A percentile compares a stretch with the other conserved stretches of the same genome.
These are phyloP conservation scores for Choanephora cucurbitarum DNA, from an alignment of 371 early-diverging fungal genomes.

Conservation along the genomic window DNA sequence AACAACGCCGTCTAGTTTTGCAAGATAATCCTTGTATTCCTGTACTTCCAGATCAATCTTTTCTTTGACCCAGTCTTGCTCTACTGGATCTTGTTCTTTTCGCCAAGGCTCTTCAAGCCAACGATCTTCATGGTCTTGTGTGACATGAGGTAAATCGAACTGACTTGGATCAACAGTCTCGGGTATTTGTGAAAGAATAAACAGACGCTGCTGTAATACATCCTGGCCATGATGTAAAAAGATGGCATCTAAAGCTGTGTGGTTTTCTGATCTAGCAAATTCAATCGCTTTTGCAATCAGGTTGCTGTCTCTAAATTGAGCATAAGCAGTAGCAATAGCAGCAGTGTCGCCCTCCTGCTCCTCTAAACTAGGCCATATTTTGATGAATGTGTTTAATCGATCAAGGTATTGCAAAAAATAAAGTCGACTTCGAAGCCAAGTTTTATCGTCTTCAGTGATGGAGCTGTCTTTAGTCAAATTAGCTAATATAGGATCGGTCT, in stretches of 20 bases:
- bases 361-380: constrained; percentile 45
- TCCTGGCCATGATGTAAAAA: constrained; percentile 64
- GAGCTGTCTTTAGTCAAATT: background rate
- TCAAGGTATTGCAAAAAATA: constrained; percentile 67
- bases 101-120: constrained; percentile 47
- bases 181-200: constrained; percentile 67
- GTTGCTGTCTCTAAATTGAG: constrained; percentile 65
- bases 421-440: constrained; percentile 32
- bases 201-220: constrained; percentile 61
- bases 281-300: constrained; percentile 63
- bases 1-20: constrained; percentile 28
- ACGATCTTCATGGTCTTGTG: constrained; percentile 34
- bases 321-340: constrained; percentile 39
- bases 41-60: constrained; percentile 18
- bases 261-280: constrained; percentile 61
- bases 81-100: constrained; percentile 27
- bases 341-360: constrained; percentile 2
- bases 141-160: constrained; percentile 50
- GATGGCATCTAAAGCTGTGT: constrained; percentile 59
- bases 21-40: constrained; percentile 20
- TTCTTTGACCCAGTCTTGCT: constrained; percentile 19
- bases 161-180: constrained; percentile 54
- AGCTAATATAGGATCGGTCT: constrained; percentile 45
- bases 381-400: constrained; percentile 63
- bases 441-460: constrained; percentile 5